These are phyloP conservation scores for Fragosphaeria purpurea DNA, from an alignment of 2,329 filamentous ascomycete species.

Conservation along the genomic window DNA sequence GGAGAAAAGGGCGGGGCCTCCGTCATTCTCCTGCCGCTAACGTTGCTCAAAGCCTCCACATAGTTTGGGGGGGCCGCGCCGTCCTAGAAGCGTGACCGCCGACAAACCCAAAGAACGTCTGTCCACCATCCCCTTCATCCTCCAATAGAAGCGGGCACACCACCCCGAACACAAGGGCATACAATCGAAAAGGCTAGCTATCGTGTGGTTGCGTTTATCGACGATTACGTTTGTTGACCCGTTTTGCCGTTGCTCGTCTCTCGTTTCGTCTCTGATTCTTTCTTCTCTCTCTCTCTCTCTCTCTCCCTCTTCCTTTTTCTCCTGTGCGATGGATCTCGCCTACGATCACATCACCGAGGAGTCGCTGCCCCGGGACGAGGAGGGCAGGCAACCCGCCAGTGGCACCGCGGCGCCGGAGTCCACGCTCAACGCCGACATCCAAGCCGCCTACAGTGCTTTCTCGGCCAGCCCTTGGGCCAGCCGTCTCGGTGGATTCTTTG, in stretches of 20 bases:
- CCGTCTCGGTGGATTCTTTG: slow-evolving; percentile 77
- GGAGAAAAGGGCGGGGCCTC: too few relatives aligned
- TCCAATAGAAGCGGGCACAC: too few relatives aligned
- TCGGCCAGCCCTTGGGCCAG: slow-evolving; percentile 87
- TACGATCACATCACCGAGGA: slow-evolving; percentile 96
- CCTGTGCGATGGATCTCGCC: slow-evolving; percentile 70
- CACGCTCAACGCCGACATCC: slow-evolving; percentile 75
- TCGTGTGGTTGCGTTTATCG: too few relatives aligned
- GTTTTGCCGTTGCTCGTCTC: not conserved
- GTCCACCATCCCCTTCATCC: too few relatives aligned
- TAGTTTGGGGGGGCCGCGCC: too few relatives aligned
- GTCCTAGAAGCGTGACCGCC: too few relatives aligned
- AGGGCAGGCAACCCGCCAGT: slow-evolving; percentile 26
- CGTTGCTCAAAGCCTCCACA: too few relatives aligned
- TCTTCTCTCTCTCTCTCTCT: not conserved
- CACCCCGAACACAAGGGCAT: too few relatives aligned
- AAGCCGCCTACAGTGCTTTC: slow-evolving; percentile 92
- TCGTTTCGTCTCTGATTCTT: not conserved
- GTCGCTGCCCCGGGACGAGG: slow-evolving; percentile 50
- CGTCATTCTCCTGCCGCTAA: too few relatives aligned
- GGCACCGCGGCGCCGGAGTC: slow-evolving; percentile 33
- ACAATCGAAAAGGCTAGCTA: too few relatives aligned
- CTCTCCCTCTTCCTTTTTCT: not conserved
- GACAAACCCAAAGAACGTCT: too few relatives aligned
- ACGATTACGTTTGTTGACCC: too few relatives aligned